Conservation (phyloP, 2,329 filamentous ascomycete species). For the Pyricularia sp. region DNA sequence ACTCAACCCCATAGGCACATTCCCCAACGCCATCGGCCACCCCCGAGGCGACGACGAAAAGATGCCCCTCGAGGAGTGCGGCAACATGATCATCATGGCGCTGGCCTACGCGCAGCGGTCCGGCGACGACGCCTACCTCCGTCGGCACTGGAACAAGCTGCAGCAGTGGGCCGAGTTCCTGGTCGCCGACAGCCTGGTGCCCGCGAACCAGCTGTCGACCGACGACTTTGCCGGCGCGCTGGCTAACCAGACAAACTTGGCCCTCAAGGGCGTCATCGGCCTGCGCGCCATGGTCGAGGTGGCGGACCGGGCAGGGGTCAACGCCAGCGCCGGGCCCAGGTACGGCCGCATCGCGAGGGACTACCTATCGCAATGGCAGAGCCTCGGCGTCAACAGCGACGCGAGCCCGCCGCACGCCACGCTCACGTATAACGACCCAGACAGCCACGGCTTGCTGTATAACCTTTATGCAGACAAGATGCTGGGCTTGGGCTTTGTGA, state of each 20-base stretch:
- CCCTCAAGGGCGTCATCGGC: conserved; percentile 69
- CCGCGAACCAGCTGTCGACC: conserved; percentile 64
- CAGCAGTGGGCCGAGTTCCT: conserved; percentile 66
- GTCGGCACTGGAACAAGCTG: conserved; percentile 60
- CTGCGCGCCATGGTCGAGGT: conserved; percentile 58
- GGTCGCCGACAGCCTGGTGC: conserved; percentile 59
- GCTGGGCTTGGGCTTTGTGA: conserved; percentile 69
- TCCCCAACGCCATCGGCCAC: conserved; percentile 64
- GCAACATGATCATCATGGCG: conserved; percentile 64
- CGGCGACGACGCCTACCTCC: conserved; percentile 31
- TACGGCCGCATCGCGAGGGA: conserved; percentile 17
- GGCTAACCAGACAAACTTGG: conserved; percentile 65
- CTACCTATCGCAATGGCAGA: conserved; percentile 67
- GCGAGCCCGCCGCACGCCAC: conserved; percentile 58
- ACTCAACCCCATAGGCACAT: conserved; percentile 37
- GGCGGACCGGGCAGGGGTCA: conserved; percentile 49
- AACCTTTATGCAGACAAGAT: conserved; percentile 74
- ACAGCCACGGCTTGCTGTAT: conserved; percentile 55
- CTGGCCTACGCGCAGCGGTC: conserved; percentile 47
- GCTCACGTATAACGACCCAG: conserved; percentile 62
- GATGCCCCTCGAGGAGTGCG: conserved; percentile 66
- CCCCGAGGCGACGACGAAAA: conserved; percentile 59
- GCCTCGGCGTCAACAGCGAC: conserved; percentile 58
- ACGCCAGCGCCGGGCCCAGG: conserved; percentile 26
- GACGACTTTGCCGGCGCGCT: conserved; percentile 72